Evolutionary conservation across 2,329 filamentous ascomycete species (phyloP), one percentile per base, ranked within the genome.

Genomic region (Talaromyces albobiverticillius): DNA sequence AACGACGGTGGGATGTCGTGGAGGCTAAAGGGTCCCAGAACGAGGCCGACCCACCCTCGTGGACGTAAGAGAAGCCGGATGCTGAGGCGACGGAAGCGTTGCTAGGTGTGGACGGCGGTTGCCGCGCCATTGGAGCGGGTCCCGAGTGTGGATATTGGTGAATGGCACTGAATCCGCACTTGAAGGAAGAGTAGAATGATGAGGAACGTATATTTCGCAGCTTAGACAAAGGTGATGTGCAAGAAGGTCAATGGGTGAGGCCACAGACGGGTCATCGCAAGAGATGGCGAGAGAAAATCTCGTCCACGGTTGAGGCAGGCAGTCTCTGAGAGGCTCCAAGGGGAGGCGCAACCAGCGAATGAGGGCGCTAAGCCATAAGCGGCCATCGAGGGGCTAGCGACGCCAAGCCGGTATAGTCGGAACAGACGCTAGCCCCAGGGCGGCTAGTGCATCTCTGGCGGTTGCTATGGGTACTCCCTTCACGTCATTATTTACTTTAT

Each of bases 401-500:
- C 31, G 32, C 46, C 31, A 55, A 46, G 50, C 40, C 48, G 26
- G 38, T 14, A 20, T n/a, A n/a, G n/a, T n/a, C n/a, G n/a, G n/a
- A n/a, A n/a, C n/a, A 1, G 2, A 8, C 29, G 18, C 78, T 77
- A 67, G 71, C 70, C 69, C 72, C 62, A n/a, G 53, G 61, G 5
- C 26, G 61, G 5, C 58, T 71, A 67, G 68, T 52, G 46, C 16
- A 49, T 51, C 18, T 47, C 45, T 48, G 22, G 49, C 62, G 57
- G 74, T 77, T 76, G 73, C 71, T 67, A 63, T 64, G 70, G 63
- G 66, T 66, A 67, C 70, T 59, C 48, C 48, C 47, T 58, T 57
- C 61, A 61, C 65, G 62, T 60, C 61, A 62, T 62, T 73, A 73
- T 73, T 70, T 72, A 73, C 54, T 61, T 59, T 45, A 55, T 59